Base-by-base conservation (phyloP, 2,329 filamentous ascomycete genomes). In the Pyrenophora tritici-repentis region DNA sequence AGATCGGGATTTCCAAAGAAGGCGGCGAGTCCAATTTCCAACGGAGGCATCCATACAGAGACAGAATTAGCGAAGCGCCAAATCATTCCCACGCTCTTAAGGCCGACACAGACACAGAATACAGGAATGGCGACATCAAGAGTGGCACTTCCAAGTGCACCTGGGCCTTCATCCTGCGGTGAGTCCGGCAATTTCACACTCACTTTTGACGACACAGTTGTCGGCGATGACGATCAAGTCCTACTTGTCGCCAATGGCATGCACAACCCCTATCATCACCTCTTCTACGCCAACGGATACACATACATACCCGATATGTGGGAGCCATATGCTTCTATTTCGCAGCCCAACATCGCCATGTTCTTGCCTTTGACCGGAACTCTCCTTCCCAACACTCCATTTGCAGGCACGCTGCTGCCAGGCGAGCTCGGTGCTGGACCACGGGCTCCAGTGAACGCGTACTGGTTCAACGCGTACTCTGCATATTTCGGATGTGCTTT, bases 271-370 rank as follows among this genome's bases (percentile, higher is more conserved):
- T 81, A 81, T 56, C 75, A 79, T 47, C 79, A 82, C 59, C 73
- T 82, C 40, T 76, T 75, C 62, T 82, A 79, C 66, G 77, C 78
- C 35, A 73, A 77, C 47, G 80, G 79, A 17, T 82, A 76, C 65
- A 74, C 76, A 3, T 80, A 81, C 58, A 74, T 77, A 26, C 76
- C 78, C 3, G 73, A 75, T 33, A 73, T 75, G 34, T 72, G 67
- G 47, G 72, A 76, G 51, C 77, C 77, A 7, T 81, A 76, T 53
- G 61, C 69, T 10, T 74, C 79, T 3, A 63, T 73, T 1, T 81
- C 79, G 10, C 65, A 73, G 13, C 79, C 78, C 2, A 75, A 78
- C 42, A 65, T 81, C 2, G 78, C 76, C 16, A 76, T 80, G 53
- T 81, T 78, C 64, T 62, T 79, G 31, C 75, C 76, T 10, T 64